Base-by-base conservation (phyloP, 305 asterid genomes). In the Coffea humblotiana region DNA sequence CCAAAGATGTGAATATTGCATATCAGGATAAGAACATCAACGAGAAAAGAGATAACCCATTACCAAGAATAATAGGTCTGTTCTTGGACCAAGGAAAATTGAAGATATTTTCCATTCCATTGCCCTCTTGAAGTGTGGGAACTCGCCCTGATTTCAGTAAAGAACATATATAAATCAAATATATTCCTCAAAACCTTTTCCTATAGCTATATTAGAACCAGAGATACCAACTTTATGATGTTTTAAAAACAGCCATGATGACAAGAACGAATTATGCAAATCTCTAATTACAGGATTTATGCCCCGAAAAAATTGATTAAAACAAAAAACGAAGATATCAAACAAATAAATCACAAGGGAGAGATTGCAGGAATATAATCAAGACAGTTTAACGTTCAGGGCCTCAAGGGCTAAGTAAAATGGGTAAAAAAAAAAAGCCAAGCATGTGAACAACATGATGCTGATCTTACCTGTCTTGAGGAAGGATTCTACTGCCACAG, bases 11-110 rank as follows among this genome's bases (percentile, higher is more conserved):
- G 77, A 12, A 35, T 25, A 64, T 25, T 25, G 60, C 58, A 48
- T 6, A 67, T 49, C 61, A 66, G 75, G 19, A 72, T 18, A 8
- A 72, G 68, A 47, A n/a, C 13, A 37, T 40, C 2, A 48, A 77
- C 8, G 75, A 37, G 56, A 58, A 51, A 25, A 76, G 75, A 66
- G 40, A 25, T 51, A 49, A 32, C 29, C 68, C 76, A 23, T 40
- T 89, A 93, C 99, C 99, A 79, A 96, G 97, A 83, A 93, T 88
- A 82, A 96, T 92, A 83, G 98, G 98, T 81, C 96, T 89, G 87
- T 93, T 89, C 68, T 85, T 86, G 72, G 83, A 88, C 99, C 98
- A 96, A 15, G 99, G 99, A 79, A 90, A 92, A 82, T 56, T 85
- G 78, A 90, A 90, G 81, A 94, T 86, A 81, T 81, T 85, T 88